These are phyloP conservation scores for Fusarium anguioides DNA, from an alignment of 2,329 filamentous ascomycete genomes.

Conservation along the genomic window DNA sequence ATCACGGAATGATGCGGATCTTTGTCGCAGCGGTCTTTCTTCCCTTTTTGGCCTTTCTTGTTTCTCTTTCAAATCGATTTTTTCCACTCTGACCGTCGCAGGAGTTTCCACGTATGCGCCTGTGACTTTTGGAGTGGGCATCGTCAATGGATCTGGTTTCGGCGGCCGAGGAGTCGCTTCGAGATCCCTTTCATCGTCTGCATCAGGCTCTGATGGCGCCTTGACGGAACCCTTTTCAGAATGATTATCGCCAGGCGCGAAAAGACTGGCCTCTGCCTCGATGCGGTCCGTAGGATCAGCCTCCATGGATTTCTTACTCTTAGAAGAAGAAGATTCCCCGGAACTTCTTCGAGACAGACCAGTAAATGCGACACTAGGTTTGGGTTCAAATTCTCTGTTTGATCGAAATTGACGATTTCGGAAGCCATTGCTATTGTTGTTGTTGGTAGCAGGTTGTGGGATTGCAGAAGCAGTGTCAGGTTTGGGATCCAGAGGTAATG, in stretches of 20 bases:
- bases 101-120: slow-evolving; percentile 70
- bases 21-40: slow-evolving; percentile 16
- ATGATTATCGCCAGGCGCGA: slow-evolving; percentile 64
- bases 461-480: slow-evolving; percentile 25
- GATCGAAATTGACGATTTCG: slow-evolving; percentile 18
- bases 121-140: slow-evolving; percentile 65
- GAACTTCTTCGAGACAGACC: slow-evolving; percentile 58
- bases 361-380: slow-evolving; percentile 60
- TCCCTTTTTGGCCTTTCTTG: slow-evolving; percentile 33
- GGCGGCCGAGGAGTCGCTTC: slow-evolving; percentile 61
- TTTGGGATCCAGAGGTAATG: slow-evolving; percentile 25
- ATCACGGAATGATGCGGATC: slow-evolving; percentile 40
- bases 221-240: slow-evolving; percentile 67
- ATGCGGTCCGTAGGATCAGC: slow-evolving; percentile 67
- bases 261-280: slow-evolving; percentile 66
- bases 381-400: slow-evolving; percentile 44
- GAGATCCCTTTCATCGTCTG: slow-evolving; percentile 46
- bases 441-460: slow-evolving; percentile 30
- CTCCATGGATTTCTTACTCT: slow-evolving; percentile 62
- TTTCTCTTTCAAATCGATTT: slow-evolving; percentile 37
- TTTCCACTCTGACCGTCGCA: slow-evolving; percentile 57
- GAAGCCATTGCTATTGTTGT: slow-evolving; percentile 33
- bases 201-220: slow-evolving; percentile 55
- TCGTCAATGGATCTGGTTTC: slow-evolving; percentile 58
- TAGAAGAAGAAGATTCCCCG: slow-evolving; percentile 59